Percentiles rank a stretch among this genome's conserved stretches.
Conservation (phyloP, 371 early-diverging fungal species). For the Entomophthora muscae region DNA sequence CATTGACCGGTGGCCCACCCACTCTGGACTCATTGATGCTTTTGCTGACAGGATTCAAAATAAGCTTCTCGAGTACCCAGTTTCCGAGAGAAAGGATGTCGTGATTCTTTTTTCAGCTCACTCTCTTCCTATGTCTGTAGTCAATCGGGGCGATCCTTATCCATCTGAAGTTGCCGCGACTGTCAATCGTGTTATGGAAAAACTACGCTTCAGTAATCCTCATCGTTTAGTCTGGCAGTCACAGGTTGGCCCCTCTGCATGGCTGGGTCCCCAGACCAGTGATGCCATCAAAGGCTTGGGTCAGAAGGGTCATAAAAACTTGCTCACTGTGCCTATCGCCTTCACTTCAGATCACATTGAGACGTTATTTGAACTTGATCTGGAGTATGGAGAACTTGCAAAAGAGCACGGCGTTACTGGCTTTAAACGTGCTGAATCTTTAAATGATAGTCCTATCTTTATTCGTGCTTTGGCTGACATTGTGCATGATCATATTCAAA, state of each 20-base stretch:
- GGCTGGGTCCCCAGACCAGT: constrained; percentile 85
- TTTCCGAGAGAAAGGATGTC: constrained; percentile 41
- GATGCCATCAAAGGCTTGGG: constrained; percentile 60
- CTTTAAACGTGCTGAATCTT: constrained; percentile 68
- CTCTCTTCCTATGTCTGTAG: constrained; percentile 83
- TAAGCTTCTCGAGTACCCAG: constrained; percentile 44
- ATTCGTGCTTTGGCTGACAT: constrained; percentile 75
- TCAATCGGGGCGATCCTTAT: constrained; percentile 83
- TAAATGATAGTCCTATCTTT: constrained; percentile 80
- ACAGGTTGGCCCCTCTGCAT: constrained; percentile 84
- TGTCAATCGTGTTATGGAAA: constrained; percentile 62
- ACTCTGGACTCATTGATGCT: constrained; percentile 68
- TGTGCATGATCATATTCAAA: constrained; percentile 51
- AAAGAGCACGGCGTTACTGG: constrained; percentile 60
- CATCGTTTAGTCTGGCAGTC: constrained; percentile 93
- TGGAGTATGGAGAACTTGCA: constrained; percentile 78
- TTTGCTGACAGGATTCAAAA: constrained; percentile 56
- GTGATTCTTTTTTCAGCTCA: constrained; percentile 89
- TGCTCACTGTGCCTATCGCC: constrained; percentile 80
- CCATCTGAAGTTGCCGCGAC: constrained; percentile 85
- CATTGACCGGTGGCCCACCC: constrained; percentile 86
- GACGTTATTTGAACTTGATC: constrained; percentile 86
- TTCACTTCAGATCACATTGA: constrained; percentile 95
- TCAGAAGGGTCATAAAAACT: constrained; percentile 50
- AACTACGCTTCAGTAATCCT: constrained; percentile 50